These are phyloP conservation scores for Botrytis aclada DNA, from an alignment of 2,329 filamentous ascomycete genomes.

Conservation along the genomic window DNA sequence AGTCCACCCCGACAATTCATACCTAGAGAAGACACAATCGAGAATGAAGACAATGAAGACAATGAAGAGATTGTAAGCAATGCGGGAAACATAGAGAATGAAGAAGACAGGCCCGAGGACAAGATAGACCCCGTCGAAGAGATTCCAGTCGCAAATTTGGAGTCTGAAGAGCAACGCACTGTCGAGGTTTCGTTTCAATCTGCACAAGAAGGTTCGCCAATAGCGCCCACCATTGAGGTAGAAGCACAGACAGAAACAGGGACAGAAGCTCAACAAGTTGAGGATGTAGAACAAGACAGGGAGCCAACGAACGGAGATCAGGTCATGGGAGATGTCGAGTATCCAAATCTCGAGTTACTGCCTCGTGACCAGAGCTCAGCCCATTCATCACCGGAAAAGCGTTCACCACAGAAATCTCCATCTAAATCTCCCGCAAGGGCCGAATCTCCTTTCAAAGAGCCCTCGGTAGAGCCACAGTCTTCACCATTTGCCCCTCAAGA, in stretches of 20 bases:
- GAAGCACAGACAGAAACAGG: slow-evolving; percentile 2
- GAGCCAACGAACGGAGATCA: slow-evolving; percentile 17
- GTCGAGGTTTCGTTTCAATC: slow-evolving; percentile 43
- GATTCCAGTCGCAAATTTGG: slow-evolving; percentile 22
- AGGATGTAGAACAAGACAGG: slow-evolving; percentile 13
- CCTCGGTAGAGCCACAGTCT: slow-evolving; percentile 1
- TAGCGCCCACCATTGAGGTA: slow-evolving; percentile 11
- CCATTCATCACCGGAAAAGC: slow-evolving; percentile 28
- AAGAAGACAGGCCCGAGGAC: neutral
- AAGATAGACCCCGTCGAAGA: slow-evolving; percentile 20
- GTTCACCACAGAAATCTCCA: slow-evolving; percentile 24
- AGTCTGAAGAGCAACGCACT: slow-evolving; percentile 30
- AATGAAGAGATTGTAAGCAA: neutral
- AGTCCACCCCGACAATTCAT: slow-evolving; percentile 4
- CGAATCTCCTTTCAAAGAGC: slow-evolving; percentile 18
- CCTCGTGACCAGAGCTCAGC: slow-evolving; percentile 24
- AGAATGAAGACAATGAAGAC: neutral
- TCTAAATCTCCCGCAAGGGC: slow-evolving; percentile 20
- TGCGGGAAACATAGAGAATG: neutral
- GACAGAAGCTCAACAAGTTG: neutral
- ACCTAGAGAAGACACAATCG: slow-evolving; percentile 17
- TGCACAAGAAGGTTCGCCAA: slow-evolving; percentile 46
- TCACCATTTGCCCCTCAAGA: slow-evolving; percentile 17
- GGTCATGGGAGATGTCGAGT: slow-evolving; percentile 16
- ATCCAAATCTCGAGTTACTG: slow-evolving; percentile 32